Evolutionary conservation across 805 yeast genomes (phyloP), one percentile per base, ranked within the genome.

Genomic region (Wickerhamiella musiphila): DNA sequence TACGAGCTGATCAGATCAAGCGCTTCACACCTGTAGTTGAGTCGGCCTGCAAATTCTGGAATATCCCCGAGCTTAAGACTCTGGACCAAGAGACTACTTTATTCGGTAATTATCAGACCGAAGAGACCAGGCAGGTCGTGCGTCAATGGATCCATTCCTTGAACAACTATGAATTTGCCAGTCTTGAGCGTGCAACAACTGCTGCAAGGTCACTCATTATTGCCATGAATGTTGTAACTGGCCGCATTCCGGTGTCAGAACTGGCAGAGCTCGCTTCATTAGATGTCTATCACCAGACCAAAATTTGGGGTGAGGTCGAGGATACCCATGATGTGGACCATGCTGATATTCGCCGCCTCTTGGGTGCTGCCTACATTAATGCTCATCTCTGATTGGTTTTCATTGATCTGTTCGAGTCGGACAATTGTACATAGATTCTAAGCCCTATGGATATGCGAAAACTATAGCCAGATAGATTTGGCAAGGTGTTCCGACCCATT

Each of bases 271-370:
- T 77, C 36, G 83, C 83, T 7, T 73, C 77, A 35, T 60, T 90
- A 45, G 99, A 90, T 49, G 73, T 74, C 10, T 71, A 75, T 21
- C 69, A 68, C 54, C 99, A 90, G 56, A 78, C 93, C 22, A 72
- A 70, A 15, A 67, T 73, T 48, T 90, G 98, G 98, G 98, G 98
- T 20, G 95, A 86, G 54, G 96, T 86, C 16, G 96, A 90, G 57
- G 98, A 90, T 49, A 82, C 96, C 2, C 98, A 90, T 51, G 98
- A 90, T 52, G 95, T 90, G n/a, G 93, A 81, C 47, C 75, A 77
- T 53, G 93, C 74, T 24, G 95, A 90, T 45, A 65, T 92, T 45
- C 63, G 81, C 47, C 72, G 95, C 54, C 72, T 73, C 47, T 65
- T 90, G 29, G 73, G 86, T 22, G 68, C 82, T 42, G 84, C 93